Conservation (phyloP, 306 rosid species). For the Ormosia semicastrata region DNA sequence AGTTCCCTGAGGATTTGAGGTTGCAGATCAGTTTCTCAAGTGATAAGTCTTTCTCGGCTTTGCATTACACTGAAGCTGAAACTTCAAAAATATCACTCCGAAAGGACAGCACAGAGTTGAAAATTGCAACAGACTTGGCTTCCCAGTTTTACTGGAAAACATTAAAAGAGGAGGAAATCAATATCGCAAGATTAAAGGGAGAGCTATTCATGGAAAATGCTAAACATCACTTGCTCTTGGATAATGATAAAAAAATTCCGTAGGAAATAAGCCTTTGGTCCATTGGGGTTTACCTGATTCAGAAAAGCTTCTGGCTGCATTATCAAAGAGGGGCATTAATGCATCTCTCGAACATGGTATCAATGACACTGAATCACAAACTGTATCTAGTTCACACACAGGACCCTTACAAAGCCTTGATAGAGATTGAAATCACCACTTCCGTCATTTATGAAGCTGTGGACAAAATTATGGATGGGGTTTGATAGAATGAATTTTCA, state of each 20-base stretch:
- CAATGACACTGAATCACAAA: constrained; percentile 32
- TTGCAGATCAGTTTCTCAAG: constrained; percentile 31
- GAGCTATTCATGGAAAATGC: constrained; percentile 48
- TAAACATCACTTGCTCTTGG: constrained; percentile 44
- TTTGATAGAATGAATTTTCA: constrained; percentile 26
- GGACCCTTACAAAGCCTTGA: constrained; percentile 57
- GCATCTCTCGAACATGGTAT: no score
- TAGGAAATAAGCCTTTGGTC: constrained; percentile 36
- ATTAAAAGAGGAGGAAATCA: constrained; percentile 48
- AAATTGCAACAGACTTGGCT: constrained; percentile 63
- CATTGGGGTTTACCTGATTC: constrained; percentile 56
- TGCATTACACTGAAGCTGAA: constrained; percentile 55
- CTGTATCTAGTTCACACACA: constrained; percentile 31
- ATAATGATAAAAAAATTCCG: constrained; percentile 13
- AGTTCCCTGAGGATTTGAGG: constrained; percentile 66
- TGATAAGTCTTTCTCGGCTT: constrained; percentile 36
- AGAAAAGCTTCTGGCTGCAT: constrained; percentile 48
- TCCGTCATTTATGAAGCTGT: constrained; percentile 53
- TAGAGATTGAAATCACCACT: constrained; percentile 53
- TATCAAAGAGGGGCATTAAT: constrained; percentile 54
- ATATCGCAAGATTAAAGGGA: constrained; percentile 62
- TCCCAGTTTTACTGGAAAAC: constrained; percentile 61
- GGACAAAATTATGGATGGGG: constrained; percentile 43
- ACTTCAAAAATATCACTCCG: constrained; percentile 40
- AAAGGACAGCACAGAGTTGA: constrained; percentile 47